phyloP scores from a whole-genome alignment of 306 rosid genomes.

The Gastrolobium bilobum region DNA sequence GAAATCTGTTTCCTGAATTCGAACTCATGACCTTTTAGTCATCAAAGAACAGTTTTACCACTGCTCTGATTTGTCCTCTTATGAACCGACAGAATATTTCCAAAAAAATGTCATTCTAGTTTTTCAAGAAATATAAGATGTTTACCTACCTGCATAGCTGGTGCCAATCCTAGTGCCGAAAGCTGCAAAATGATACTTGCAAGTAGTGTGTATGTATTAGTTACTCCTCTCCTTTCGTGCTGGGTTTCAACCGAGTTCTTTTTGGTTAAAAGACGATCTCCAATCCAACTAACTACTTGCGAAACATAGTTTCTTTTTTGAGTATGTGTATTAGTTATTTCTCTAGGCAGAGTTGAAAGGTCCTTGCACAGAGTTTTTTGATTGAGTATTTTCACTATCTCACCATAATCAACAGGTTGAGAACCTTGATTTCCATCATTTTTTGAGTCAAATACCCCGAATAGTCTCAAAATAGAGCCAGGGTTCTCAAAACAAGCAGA shows the following conservation, averaged over 20 bases:
- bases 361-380: conserved; percentile 18
- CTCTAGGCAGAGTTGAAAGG: background rate
- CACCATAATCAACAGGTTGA: conserved; percentile 44
- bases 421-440: conserved; percentile 28
- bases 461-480: conserved; percentile 46
- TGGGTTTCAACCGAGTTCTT: too few relatives aligned
- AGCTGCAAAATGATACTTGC: conserved; percentile 58
- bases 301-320: too few relatives aligned
- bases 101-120: background rate
- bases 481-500: conserved; percentile 66
- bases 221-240: too few relatives aligned
- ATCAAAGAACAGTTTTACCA: too few relatives aligned
- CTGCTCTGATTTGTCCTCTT: too few relatives aligned
- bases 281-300: too few relatives aligned
- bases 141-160: conserved; percentile 51
- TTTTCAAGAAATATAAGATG: background rate
- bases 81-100: too few relatives aligned
- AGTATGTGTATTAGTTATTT: background rate
- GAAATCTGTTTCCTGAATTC: too few relatives aligned
- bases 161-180: conserved; percentile 50
- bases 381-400: conserved; percentile 48
- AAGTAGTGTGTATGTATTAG: conserved; percentile 15
- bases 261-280: too few relatives aligned
- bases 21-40: too few relatives aligned
- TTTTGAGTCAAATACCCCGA: conserved; percentile 7